phyloP scores from a whole-genome alignment of 2,329 filamentous ascomycete species.

The Helotiales sp. region DNA sequence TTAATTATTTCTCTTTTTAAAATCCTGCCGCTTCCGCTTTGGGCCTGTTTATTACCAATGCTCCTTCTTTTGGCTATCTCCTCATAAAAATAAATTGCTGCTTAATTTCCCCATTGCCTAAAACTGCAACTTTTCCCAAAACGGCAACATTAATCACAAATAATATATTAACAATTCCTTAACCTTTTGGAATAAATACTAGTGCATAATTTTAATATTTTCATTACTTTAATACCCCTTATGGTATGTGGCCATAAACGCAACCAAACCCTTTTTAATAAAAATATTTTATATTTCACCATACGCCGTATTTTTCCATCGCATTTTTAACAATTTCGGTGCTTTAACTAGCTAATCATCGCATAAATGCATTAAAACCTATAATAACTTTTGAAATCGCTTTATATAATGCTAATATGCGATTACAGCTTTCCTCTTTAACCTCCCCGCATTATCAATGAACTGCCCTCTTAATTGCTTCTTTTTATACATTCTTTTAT shows the following conservation, averaged over 20 bases:
- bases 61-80: slow-evolving; percentile 13
- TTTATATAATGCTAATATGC: slow-evolving; percentile 6
- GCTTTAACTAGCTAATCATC: slow-evolving; percentile 11
- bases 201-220: slow-evolving; percentile 38
- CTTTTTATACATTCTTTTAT: no score
- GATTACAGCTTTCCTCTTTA: no score
- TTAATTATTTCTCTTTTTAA: background rate
- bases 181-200: slow-evolving; percentile 38
- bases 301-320: slow-evolving; percentile 21
- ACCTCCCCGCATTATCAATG: no score
- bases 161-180: no score
- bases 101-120: no score
- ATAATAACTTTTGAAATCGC: slow-evolving; percentile 19
- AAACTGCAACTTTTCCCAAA: no score
- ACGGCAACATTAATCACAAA: no score
- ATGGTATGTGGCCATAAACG: slow-evolving; percentile 36
- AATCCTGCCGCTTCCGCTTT: slow-evolving; percentile 9
- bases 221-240: slow-evolving; percentile 34
- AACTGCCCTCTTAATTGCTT: no score
- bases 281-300: slow-evolving; percentile 21
- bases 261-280: slow-evolving; percentile 24
- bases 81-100: background rate
- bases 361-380: slow-evolving; percentile 18
- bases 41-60: slow-evolving; percentile 19
- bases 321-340: no score